Evolutionary conservation across 1,284 basidiomycete species (phyloP).

Genomic region (Boletellus deceptivus): DNA sequence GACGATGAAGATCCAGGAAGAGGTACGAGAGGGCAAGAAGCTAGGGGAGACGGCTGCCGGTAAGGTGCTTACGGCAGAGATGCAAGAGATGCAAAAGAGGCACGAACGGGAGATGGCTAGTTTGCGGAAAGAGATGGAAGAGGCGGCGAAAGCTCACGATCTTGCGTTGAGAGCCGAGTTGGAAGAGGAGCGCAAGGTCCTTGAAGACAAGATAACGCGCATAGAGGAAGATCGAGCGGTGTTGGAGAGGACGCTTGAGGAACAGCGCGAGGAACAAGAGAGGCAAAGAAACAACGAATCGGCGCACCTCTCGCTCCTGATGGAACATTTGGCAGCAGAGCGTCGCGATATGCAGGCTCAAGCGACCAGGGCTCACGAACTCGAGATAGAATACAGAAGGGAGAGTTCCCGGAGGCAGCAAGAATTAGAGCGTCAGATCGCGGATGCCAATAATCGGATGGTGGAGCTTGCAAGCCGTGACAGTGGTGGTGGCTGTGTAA

Average conservation of each 20-base stretch:
- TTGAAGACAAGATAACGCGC: background rate
- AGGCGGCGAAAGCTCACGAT: background rate
- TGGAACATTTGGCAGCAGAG: background rate
- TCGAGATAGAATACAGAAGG: background rate
- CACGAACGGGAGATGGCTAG: background rate
- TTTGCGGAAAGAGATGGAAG: background rate
- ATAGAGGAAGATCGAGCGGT: background rate
- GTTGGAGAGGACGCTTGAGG: background rate
- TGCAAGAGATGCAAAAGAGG: background rate
- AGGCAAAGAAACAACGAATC: background rate
- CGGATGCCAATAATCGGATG: background rate
- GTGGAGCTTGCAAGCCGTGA: background rate
- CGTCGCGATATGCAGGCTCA: background rate
- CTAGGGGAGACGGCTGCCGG: conserved; percentile 1
- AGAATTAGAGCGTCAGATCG: background rate
- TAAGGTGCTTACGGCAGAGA: background rate
- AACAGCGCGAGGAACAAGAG: background rate
- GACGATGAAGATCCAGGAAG: conserved; percentile 4
- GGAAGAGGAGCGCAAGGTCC: background rate
- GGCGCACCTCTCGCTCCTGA: background rate
- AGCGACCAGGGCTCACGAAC: background rate
- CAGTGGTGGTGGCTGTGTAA: background rate
- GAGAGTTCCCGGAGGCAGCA: background rate
- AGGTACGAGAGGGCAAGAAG: background rate
- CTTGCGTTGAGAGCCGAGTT: background rate